Conservation (phyloP, 2,329 filamentous ascomycete species). For the Colletotrichum theobromicola region DNA sequence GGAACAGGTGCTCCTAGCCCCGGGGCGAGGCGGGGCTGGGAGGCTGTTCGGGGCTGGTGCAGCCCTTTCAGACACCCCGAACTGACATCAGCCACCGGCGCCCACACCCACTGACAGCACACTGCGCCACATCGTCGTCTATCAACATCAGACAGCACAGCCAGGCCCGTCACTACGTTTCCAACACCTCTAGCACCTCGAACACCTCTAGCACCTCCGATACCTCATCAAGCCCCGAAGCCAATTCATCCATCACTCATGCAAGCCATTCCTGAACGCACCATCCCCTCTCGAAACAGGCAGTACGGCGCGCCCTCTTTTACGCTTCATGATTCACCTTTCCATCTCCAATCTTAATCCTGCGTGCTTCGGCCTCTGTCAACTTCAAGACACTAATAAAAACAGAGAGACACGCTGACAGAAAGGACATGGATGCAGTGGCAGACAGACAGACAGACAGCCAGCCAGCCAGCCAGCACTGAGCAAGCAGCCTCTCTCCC, state of each 20-base stretch:
- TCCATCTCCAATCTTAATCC: conserved; percentile 12
- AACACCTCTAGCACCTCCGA: background rate
- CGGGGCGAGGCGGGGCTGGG: background rate
- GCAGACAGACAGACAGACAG: background rate
- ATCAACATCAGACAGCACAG: background rate
- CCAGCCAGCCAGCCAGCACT: too few species aligned
- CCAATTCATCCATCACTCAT: background rate
- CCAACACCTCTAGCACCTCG: background rate
- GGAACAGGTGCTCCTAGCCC: background rate
- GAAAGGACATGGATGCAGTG: background rate
- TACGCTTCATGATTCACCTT: background rate
- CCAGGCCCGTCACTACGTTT: background rate
- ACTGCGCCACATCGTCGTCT: background rate
- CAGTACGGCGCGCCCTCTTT: background rate
- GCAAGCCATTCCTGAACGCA: background rate
- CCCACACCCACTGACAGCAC: background rate
- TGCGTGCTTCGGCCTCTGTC: conserved; percentile 6
- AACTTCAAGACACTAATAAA: conserved; percentile 13
- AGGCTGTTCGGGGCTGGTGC: conserved; percentile 3
- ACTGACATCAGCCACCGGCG: background rate
- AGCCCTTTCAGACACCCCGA: background rate
- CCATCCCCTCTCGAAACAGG: background rate
- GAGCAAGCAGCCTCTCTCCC: background rate
- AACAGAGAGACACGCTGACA: conserved; percentile 4
- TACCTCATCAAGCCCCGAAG: background rate